phyloP scores from a whole-genome alignment of 164 flowering plant genomes.

The Houttuynia cordata region DNA sequence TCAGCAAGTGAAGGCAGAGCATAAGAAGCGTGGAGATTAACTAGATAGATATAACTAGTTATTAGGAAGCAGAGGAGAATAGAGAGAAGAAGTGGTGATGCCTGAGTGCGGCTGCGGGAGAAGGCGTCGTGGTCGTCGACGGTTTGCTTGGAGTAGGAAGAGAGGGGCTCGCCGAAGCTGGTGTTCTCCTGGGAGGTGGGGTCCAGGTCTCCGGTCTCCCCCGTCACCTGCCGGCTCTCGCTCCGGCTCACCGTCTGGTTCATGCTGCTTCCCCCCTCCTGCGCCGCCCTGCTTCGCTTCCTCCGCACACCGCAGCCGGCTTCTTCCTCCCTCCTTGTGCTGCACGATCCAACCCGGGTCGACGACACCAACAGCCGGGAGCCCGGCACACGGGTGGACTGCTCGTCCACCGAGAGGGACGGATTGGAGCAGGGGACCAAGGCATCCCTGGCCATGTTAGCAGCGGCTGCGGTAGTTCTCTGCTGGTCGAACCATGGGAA shows the following conservation, averaged over 20 bases:
- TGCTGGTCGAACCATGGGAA: constrained; percentile 34
- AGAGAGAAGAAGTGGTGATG: not conserved
- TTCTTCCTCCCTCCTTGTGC: constrained; percentile 10
- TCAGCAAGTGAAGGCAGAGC: too few species aligned
- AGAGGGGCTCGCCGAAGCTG: constrained; percentile 23
- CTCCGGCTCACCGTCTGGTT: constrained; percentile 34
- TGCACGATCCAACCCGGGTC: constrained; percentile 44
- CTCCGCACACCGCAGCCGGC: constrained; percentile 1
- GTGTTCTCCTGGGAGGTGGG: constrained; percentile 40
- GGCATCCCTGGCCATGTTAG: constrained; percentile 38
- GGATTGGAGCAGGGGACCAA: constrained; percentile 44
- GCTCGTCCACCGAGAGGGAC: constrained; percentile 7
- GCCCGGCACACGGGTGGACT: constrained; percentile 14
- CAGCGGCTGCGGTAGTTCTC: constrained; percentile 8
- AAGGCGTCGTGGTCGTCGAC: constrained; percentile 53
- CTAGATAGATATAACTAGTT: too few species aligned
- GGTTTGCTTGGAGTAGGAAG: constrained; percentile 17
- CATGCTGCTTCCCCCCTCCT: constrained; percentile 20
- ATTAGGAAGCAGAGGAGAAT: not conserved
- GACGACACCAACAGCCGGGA: constrained; percentile 18
- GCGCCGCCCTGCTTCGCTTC: constrained; percentile 16
- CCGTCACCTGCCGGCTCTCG: constrained; percentile 26
- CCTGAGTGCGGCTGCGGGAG: constrained; percentile 46
- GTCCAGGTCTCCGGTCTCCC: constrained; percentile 35
- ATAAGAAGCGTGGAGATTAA: too few species aligned